Evolutionary conservation across 352 stramenopile genomes (phyloP), one percentile per base, ranked within the genome.

Genomic region (Plasmopara halstedii): DNA sequence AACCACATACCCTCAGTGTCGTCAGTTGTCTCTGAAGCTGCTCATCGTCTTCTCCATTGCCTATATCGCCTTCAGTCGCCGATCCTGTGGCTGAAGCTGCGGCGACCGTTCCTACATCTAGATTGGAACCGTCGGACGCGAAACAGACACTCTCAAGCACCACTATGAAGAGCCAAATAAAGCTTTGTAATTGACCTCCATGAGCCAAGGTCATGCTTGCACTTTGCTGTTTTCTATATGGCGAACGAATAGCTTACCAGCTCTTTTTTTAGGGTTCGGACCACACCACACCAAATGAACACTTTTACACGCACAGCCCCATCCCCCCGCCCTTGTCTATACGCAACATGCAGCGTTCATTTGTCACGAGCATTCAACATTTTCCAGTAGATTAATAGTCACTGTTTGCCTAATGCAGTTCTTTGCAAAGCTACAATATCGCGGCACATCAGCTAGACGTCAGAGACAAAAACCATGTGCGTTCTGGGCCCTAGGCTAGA

Each of bases 1-100:
- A 67, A 22, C 77, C 82, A 48, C 75, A 88, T 21, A 80, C 62
- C 25, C 51, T 51, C 39, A 87, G 53, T 41, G 67, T 57, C 15
- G 45, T 39, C 6, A 88, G 44, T 58, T 87, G 73, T 23, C 50
- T 37, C 32, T 58, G 48, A 7, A 46, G 47, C 13, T 64, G 39
- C 41, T 51, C 50, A 22, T 56, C 23, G 15, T 31, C 34, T 29
- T 55, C 39, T 26, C 57, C 45, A 33, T 42, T 40, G 31, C 50
- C 33, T 10, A 42, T 31, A 4, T 23, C 31, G 13, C 48, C 43
- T 47, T 25, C 36, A 10, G 34, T 44, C 11, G 29, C 43, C 6
- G 41, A 13, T 32, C 36, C 32, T 22, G 17, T 41, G 10, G 19
- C 3, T 6, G 21, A 31, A 7, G 21, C n/a, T 20, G 25, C 25